Percentiles rank a stretch among this genome's conserved stretches.
Conservation (phyloP, 1,284 basidiomycete genomes). For the Tylopilus sp. region DNA sequence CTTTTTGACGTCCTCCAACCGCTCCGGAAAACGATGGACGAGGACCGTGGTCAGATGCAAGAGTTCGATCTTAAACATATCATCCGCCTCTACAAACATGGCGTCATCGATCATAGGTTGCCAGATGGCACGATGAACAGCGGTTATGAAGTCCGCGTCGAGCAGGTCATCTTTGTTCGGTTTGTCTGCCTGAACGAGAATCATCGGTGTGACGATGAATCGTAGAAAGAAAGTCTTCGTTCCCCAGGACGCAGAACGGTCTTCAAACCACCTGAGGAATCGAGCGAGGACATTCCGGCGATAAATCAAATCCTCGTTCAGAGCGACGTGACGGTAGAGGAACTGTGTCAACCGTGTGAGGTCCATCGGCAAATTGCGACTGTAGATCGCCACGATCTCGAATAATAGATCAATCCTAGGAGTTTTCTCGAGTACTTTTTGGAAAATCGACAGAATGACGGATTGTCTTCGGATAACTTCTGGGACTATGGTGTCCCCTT, state of each 20-base stretch:
- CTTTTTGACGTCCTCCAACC: constrained; percentile 82
- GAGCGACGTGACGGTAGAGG: constrained; percentile 83
- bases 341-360: constrained; percentile 81
- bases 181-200: constrained; percentile 74
- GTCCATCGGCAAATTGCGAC: constrained; percentile 80
- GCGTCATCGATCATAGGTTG: constrained; percentile 63
- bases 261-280: constrained; percentile 84
- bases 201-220: constrained; percentile 84
- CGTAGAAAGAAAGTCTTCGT: constrained; percentile 89
- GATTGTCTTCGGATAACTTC: constrained; percentile 63
- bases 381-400: constrained; percentile 83
- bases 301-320: constrained; percentile 60
- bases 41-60: constrained; percentile 89
- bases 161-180: constrained; percentile 56
- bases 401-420: constrained; percentile 86
- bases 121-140: constrained; percentile 79
- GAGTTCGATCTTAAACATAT: constrained; percentile 87
- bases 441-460: constrained; percentile 75
- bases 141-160: constrained; percentile 65
- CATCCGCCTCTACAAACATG: constrained; percentile 63
- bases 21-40: constrained; percentile 77
- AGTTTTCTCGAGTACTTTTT: constrained; percentile 60
- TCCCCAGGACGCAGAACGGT: constrained; percentile 60
- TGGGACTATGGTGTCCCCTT: constrained; percentile 44
- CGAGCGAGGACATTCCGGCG: constrained; percentile 81